Evolutionary conservation across 1,284 basidiomycete genomes (phyloP).

Genomic region (Cryptococcus sp.): DNA sequence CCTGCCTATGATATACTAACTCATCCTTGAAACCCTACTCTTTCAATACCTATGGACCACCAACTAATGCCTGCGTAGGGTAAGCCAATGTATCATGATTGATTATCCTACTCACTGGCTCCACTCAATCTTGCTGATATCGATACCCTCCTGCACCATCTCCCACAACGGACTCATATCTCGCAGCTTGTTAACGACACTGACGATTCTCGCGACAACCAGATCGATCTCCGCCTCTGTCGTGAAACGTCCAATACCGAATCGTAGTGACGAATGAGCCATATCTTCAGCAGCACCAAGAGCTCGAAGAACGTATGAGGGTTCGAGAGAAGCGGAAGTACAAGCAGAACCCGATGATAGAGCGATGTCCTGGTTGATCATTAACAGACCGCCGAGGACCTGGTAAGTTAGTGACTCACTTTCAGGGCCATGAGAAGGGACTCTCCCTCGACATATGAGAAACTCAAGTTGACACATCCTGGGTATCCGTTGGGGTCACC

Average conservation of each 20-base stretch:
- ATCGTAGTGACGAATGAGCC: slow-evolving; percentile 96
- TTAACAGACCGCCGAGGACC: not conserved
- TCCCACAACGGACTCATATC: slow-evolving; percentile 92
- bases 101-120: slow-evolving; percentile 21
- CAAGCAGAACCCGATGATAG: slow-evolving; percentile 97
- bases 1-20: too few relatives aligned
- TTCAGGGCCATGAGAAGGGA: slow-evolving; percentile 97
- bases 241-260: slow-evolving; percentile 97
- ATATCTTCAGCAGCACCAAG: slow-evolving; percentile 96
- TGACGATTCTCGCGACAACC: slow-evolving; percentile 82
- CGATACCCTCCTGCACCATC: slow-evolving; percentile 97
- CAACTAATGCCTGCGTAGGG: too few relatives aligned
- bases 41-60: too few relatives aligned
- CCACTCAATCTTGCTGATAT: slow-evolving; percentile 90
- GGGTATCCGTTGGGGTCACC: slow-evolving; percentile 84
- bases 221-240: slow-evolving; percentile 97
- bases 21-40: too few relatives aligned
- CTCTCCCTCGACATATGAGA: slow-evolving; percentile 96
- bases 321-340: slow-evolving; percentile 96
- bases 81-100: too few relatives aligned
- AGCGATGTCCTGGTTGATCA: slow-evolving; percentile 70
- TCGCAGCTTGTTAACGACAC: slow-evolving; percentile 69
- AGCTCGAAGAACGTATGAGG: slow-evolving; percentile 95
- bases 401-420: slow-evolving; percentile 23
- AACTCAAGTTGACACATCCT: slow-evolving; percentile 91